A percentile compares a stretch with the other conserved stretches of the same genome.
phyloP scores from a whole-genome alignment of 495 filamentous ascomycete species.

The Bryoglossum gracile region DNA sequence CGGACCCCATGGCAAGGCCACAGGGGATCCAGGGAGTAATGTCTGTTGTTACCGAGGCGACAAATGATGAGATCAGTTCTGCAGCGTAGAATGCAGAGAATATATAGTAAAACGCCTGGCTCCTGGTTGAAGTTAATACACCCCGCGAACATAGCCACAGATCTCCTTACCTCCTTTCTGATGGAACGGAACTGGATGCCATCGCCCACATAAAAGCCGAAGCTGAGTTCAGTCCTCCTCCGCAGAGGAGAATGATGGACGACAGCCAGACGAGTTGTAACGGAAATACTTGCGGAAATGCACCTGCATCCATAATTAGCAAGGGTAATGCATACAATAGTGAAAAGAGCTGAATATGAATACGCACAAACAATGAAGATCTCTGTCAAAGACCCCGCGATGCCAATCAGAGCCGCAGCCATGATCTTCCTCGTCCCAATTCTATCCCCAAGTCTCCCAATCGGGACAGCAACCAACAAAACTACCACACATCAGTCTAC shows the following conservation, averaged over 20 bases:
- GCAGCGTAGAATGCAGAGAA: slow-evolving; percentile 26
- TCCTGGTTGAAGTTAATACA: slow-evolving; percentile 4
- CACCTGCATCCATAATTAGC: slow-evolving; percentile 11
- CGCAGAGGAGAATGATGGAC: slow-evolving; percentile 19
- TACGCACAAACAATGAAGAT: slow-evolving; percentile 23
- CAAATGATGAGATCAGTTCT: slow-evolving; percentile 18
- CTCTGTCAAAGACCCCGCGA: slow-evolving; percentile 13
- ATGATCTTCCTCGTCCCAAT: slow-evolving; percentile 19
- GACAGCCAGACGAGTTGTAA: slow-evolving; percentile 23
- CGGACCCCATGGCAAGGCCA: slow-evolving; percentile 12
- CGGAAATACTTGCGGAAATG: slow-evolving; percentile 18
- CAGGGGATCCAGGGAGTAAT: slow-evolving; percentile 25
- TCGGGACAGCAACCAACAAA: slow-evolving; percentile 20
- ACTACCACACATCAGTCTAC: slow-evolving; percentile 19
- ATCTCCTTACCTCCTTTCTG: slow-evolving; percentile 10
- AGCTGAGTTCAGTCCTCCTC: slow-evolving; percentile 21
- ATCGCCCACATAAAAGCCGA: slow-evolving; percentile 25
- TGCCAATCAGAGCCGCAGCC: slow-evolving; percentile 17
- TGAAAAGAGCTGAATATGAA: not conserved
- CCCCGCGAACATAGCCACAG: not conserved
- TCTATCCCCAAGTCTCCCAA: slow-evolving; percentile 21
- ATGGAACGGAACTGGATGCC: slow-evolving; percentile 20
- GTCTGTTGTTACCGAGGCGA: slow-evolving; percentile 18
- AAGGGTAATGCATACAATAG: not conserved
- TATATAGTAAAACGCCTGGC: slow-evolving; percentile 24